These are phyloP conservation scores for Tetrahymena malaccensis DNA, from an alignment of 73 alveolate genomes.

Conservation along the genomic window DNA sequence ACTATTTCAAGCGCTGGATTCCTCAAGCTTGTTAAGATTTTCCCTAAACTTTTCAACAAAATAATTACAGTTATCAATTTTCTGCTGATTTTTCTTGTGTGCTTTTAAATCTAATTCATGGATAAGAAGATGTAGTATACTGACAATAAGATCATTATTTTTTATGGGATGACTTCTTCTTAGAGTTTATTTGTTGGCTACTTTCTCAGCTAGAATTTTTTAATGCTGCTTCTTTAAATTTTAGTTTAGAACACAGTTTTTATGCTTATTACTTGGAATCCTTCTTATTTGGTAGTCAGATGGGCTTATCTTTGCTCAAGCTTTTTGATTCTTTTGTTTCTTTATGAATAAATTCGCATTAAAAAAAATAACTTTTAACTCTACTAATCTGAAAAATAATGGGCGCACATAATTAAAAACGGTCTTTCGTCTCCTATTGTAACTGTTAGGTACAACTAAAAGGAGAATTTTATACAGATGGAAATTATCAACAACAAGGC, in stretches of 20 bases:
- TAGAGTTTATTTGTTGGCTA: background rate
- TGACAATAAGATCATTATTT: background rate
- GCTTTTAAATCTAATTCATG: background rate
- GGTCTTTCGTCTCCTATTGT: background rate
- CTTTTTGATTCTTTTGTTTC: background rate
- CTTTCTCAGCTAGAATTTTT: background rate
- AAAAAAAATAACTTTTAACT: background rate
- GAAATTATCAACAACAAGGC: background rate
- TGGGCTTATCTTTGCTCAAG: background rate
- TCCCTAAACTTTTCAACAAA: background rate
- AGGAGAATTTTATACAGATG: background rate
- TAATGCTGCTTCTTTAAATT: background rate
- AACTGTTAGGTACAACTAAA: background rate
- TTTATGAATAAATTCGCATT: background rate
- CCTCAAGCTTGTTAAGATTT: background rate
- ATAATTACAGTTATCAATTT: background rate
- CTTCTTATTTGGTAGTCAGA: background rate
- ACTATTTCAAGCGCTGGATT: background rate
- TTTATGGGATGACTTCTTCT: background rate
- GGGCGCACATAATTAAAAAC: background rate
- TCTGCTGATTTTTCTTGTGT: background rate
- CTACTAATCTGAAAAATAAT: background rate
- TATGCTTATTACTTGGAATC: background rate
- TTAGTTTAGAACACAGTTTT: background rate
- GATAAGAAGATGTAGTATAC: background rate